These are phyloP conservation scores for Haberlea rhodopensis DNA, from an alignment of 257 asterid genomes.

Conservation along the genomic window DNA sequence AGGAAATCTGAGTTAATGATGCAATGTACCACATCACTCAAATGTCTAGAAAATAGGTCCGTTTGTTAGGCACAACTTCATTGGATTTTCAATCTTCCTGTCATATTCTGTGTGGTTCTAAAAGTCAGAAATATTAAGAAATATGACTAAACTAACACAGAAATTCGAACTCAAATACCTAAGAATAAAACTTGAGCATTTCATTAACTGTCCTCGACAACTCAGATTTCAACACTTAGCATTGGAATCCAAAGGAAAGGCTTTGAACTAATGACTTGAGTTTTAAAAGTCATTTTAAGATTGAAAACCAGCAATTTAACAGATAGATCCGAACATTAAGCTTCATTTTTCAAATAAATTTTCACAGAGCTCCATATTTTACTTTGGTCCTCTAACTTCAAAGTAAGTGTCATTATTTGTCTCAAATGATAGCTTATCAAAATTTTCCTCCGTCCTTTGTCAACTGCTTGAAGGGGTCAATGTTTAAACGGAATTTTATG, in stretches of 20 bases:
- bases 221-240: background rate
- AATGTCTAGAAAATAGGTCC: background rate
- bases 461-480: background rate
- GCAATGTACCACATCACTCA: background rate
- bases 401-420: too few species aligned
- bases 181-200: background rate
- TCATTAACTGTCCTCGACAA: background rate
- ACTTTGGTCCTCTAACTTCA: too few species aligned
- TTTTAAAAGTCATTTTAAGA: background rate
- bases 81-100: background rate
- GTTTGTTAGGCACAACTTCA: background rate
- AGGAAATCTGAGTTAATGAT: background rate
- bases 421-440: background rate
- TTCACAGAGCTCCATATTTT: too few species aligned
- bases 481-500: background rate
- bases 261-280: background rate
- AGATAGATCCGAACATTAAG: too few species aligned
- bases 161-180: background rate
- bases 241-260: background rate
- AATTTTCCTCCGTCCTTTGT: background rate
- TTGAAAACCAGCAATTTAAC: background rate
- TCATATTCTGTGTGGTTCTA: background rate
- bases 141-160: background rate
- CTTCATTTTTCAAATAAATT: too few species aligned
- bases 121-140: background rate